phyloP scores from a whole-genome alignment of 768 basidiomycete species.

The Kockovaella imperatae region DNA sequence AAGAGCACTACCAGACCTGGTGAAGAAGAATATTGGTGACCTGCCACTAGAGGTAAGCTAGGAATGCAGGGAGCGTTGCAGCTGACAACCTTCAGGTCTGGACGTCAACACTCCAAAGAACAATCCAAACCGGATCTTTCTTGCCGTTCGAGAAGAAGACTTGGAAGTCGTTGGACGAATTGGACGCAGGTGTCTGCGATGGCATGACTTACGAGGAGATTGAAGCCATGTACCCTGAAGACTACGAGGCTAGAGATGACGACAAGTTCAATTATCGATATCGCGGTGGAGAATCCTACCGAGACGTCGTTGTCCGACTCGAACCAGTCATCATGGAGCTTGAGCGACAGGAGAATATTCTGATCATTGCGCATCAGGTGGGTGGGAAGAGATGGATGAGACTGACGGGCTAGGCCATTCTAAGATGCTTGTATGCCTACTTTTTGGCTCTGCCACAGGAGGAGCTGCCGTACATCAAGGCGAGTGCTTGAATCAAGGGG shows the following conservation, averaged over 20 bases:
- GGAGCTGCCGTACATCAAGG: conserved; percentile 95
- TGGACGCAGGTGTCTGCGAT: conserved; percentile 98
- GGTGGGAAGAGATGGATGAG: conserved; percentile 22
- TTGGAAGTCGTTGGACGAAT: conserved; percentile 97
- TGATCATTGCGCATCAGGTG: conserved; percentile 93
- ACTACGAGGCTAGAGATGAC: conserved; percentile 94
- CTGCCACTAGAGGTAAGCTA: conserved; percentile 67
- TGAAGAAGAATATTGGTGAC: conserved; percentile 84
- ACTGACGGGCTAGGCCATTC: conserved; percentile 49
- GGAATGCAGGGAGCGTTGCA: neutral
- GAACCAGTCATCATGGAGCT: conserved; percentile 99
- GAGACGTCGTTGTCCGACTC: conserved; percentile 87
- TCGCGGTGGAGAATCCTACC: conserved; percentile 89
- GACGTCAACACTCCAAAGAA: conserved; percentile 94
- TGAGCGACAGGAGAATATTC: conserved; percentile 92
- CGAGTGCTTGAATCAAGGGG: conserved; percentile 40
- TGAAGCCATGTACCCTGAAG: conserved; percentile 89
- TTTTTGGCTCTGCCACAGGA: conserved; percentile 76
- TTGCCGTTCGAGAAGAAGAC: conserved; percentile 85
- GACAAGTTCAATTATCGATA: conserved; percentile 99
- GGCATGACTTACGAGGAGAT: conserved; percentile 99
- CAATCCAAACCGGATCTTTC: conserved; percentile 76
- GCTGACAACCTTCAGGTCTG: conserved; percentile 59
- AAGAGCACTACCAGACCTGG: conserved; percentile 70
- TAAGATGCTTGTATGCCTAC: conserved; percentile 69